These are phyloP conservation scores for Candida frijolesensis DNA, from an alignment of 1,139 yeast species.

Conservation along the genomic window DNA sequence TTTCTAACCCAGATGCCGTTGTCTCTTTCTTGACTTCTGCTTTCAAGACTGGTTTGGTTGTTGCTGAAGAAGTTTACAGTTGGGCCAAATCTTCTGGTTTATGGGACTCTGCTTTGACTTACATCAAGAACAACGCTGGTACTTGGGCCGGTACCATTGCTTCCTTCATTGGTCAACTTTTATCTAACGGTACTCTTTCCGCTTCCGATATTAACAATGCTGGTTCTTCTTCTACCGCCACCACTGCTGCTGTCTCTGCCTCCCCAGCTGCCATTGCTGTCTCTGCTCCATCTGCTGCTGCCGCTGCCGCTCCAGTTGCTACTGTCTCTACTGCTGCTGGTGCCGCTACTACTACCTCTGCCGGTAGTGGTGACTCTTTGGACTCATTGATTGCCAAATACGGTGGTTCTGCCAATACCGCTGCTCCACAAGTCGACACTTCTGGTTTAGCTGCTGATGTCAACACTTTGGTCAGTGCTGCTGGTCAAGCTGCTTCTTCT, in stretches of 20 bases:
- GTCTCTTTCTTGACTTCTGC: constrained; percentile 37
- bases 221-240: constrained; percentile 22
- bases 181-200: constrained; percentile 25
- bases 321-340: not conserved
- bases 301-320: constrained; percentile 9
- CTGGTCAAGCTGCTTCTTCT: constrained; percentile 15
- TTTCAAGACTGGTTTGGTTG: constrained; percentile 36
- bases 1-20: constrained; percentile 41
- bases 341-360: constrained; percentile 1
- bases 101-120: constrained; percentile 33
- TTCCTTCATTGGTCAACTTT: constrained; percentile 25
- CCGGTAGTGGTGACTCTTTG: constrained; percentile 4
- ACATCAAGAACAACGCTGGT: constrained; percentile 35
- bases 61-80: constrained; percentile 36
- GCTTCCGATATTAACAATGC: constrained; percentile 31
- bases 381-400: constrained; percentile 9
- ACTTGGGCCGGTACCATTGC: constrained; percentile 32
- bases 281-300: constrained; percentile 15
- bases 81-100: constrained; percentile 47
- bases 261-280: constrained; percentile 15
- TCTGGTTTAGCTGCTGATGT: constrained; percentile 11
- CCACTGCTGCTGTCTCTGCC: constrained; percentile 16
- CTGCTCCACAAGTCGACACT: constrained; percentile 13
- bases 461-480: constrained; percentile 15
- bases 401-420: constrained; percentile 10